Percentiles rank a stretch among this genome's conserved stretches.
Conservation (phyloP, 2,329 filamentous ascomycete genomes). For the Phoma sp. region DNA sequence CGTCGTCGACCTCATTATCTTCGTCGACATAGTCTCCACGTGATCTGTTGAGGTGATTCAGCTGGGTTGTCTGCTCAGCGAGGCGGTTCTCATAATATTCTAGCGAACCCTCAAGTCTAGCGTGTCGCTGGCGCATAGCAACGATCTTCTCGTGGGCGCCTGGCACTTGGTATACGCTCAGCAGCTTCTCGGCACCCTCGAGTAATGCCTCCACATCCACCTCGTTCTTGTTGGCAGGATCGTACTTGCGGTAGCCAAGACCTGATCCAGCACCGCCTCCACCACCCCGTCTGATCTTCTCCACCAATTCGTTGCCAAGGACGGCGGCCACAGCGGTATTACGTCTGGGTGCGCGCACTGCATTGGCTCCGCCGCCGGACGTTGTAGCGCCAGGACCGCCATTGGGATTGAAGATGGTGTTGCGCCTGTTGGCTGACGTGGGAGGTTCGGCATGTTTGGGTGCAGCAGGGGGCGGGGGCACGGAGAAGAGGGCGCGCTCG, state of each 20-base stretch:
- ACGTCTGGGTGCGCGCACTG: conserved; percentile 63
- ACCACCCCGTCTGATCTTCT: conserved; percentile 70
- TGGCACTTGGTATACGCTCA: conserved; percentile 81
- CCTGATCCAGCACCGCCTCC: conserved; percentile 60
- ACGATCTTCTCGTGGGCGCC: conserved; percentile 80
- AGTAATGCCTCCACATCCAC: conserved; percentile 87
- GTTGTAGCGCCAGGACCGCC: conserved; percentile 38
- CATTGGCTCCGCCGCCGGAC: conserved; percentile 47
- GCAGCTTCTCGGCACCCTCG: conserved; percentile 86
- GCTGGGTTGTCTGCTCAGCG: conserved; percentile 72
- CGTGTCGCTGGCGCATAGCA: conserved; percentile 72
- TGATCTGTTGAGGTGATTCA: conserved; percentile 72
- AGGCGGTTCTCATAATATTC: conserved; percentile 82
- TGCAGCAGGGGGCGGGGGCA: conserved; percentile 70
- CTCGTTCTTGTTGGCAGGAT: conserved; percentile 65
- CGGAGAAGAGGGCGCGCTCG: conserved; percentile 92
- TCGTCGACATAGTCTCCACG: conserved; percentile 65
- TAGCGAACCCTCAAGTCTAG: conserved; percentile 74
- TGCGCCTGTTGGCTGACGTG: conserved; percentile 50
- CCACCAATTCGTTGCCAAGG: conserved; percentile 83
- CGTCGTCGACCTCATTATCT: conserved; percentile 51
- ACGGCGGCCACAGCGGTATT: conserved; percentile 90
- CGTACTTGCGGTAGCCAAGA: conserved; percentile 50
- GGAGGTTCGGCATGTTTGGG: conserved; percentile 55
- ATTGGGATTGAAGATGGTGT: conserved; percentile 55